Percentiles rank a stretch among this genome's conserved stretches.
Evolutionary conservation across 176 grass and related monocot genomes (phyloP).

Genomic region (Puccinellia tenuiflora): DNA sequence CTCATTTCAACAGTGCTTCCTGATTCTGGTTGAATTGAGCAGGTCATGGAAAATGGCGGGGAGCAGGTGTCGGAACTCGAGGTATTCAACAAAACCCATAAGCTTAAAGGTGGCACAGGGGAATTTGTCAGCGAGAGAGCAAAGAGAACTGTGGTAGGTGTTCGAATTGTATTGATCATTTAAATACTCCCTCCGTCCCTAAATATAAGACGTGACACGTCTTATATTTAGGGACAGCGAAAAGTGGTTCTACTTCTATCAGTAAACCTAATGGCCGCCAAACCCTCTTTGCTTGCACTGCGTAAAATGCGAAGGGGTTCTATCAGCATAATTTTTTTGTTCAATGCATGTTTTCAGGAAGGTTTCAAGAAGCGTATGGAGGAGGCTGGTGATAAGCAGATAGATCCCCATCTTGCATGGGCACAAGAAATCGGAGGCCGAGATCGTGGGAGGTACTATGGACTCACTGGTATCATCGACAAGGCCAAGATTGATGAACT

Average conservation of each 20-base stretch:
- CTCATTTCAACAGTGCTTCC: neutral
- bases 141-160: slow-evolving; percentile 28
- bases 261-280: neutral
- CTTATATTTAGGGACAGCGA: too few species aligned
- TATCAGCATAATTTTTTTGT: neutral
- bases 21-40: slow-evolving; percentile 20
- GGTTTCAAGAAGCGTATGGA: slow-evolving; percentile 34
- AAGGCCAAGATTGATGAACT: slow-evolving; percentile 20
- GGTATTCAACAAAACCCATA: slow-evolving; percentile 41
- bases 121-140: slow-evolving; percentile 36
- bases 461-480: slow-evolving; percentile 30
- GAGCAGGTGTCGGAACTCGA: slow-evolving; percentile 28
- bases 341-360: slow-evolving; percentile 23
- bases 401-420: slow-evolving; percentile 29
- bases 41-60: slow-evolving; percentile 36
- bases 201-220: too few species aligned
- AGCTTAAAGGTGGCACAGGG: slow-evolving; percentile 17
- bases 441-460: slow-evolving; percentile 34
- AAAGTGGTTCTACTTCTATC: neutral
- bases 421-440: slow-evolving; percentile 6
- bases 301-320: neutral
- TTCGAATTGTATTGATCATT: neutral
- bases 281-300: neutral
- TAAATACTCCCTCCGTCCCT: too few species aligned
- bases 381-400: slow-evolving; percentile 11